Base-by-base conservation (phyloP, 768 basidiomycete species). In the Tylopilus subfusipes region DNA sequence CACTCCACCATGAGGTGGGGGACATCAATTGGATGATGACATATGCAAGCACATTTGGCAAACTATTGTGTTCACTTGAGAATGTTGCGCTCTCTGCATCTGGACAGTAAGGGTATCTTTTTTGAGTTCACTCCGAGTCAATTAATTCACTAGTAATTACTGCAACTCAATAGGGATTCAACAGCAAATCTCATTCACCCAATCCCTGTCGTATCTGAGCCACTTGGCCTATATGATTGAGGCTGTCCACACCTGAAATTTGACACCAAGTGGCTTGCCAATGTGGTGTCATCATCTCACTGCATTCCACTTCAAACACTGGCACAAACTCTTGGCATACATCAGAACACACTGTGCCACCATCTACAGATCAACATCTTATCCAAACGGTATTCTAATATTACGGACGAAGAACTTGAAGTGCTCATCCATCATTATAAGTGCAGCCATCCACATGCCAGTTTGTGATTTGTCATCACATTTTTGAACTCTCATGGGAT, bases 401-500 rank as follows among this genome's bases (percentile, higher is more conserved):
- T 50, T 1, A 30, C 19, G 0, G 22, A 50, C 6, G 1, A 18
- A 11, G 30, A 50, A 14, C 27, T 50, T n/a, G 29, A 50, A 1
- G 18, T 3, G 0, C 21, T 50, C 7, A 42, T 50, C 2, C n/a
- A 18, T 9, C 7, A 54, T 30, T 65, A 63, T 51, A 64, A 60
- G 8, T 10, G 8, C 2, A 24, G 10, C 8, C 33, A 51, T 24
- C 61, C 59, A 27, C 57, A 50, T 50, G 62, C 63, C 2, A 59
- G 65, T 11, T 29, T 64, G 2, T 45, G n/a, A 5, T 68, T 68
- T 38, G 29, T 65, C 13, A 22, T 58, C 0, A 55, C 56, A 1
- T 65, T 31, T 7, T 45, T 68, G 5, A 44, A 56, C 1, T 29
- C 48, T 2, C 45, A 65, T 25, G 53, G 59, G 2, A 29, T 63